Conservation (phyloP, 2,329 filamentous ascomycete species). For the Chaetomiaceae sp. region DNA sequence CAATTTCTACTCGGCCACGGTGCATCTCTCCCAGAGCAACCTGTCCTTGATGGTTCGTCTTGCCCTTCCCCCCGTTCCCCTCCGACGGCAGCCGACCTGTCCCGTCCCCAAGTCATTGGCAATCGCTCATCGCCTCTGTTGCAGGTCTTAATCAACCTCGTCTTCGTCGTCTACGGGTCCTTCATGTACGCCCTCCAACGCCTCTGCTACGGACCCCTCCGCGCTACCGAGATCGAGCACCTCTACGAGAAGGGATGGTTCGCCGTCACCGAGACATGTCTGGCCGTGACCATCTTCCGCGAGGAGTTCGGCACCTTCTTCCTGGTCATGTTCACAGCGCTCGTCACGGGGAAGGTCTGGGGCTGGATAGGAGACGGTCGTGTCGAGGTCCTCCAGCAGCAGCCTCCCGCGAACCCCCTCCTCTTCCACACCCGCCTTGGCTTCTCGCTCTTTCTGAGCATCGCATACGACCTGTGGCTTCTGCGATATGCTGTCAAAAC, state of each 20-base stretch:
- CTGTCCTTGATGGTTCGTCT: slow-evolving; percentile 78
- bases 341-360: slow-evolving; percentile 95
- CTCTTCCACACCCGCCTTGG: slow-evolving; percentile 82
- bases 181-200: slow-evolving; percentile 85
- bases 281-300: slow-evolving; percentile 97
- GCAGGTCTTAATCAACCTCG: slow-evolving; percentile 85
- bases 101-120: slow-evolving; percentile 1
- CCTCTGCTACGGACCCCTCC: slow-evolving; percentile 82
- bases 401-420: slow-evolving; percentile 81
- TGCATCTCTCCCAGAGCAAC: slow-evolving; percentile 94
- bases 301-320: slow-evolving; percentile 95
- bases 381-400: slow-evolving; percentile 91
- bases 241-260: slow-evolving; percentile 98
- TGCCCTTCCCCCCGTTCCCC: neutral
- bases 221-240: slow-evolving; percentile 93
- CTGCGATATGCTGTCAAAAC: slow-evolving; percentile 76
- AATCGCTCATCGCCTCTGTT: neutral
- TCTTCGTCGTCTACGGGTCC: slow-evolving; percentile 72
- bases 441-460: slow-evolving; percentile 71
- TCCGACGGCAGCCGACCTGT: neutral
- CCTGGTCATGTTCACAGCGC: slow-evolving; percentile 88
- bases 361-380: slow-evolving; percentile 96
- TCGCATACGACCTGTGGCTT: slow-evolving; percentile 74
- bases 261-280: slow-evolving; percentile 89
- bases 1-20: slow-evolving; percentile 97